phyloP scores from a whole-genome alignment of 1,139 yeast species.

The Suhomyces yuchorum region DNA sequence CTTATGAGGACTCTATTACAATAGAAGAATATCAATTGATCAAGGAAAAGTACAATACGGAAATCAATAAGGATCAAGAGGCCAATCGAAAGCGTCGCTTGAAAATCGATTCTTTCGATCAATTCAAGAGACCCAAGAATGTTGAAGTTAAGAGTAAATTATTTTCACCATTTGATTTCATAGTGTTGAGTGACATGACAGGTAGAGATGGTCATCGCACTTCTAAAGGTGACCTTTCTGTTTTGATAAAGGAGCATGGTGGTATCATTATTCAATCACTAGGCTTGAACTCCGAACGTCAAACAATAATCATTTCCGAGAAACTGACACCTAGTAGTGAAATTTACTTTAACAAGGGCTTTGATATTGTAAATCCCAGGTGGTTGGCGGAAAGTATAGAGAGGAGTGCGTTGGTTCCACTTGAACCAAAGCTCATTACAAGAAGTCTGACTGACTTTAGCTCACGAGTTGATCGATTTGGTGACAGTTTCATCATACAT shows the following conservation, averaged over 20 bases:
- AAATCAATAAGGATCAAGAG: slow-evolving; percentile 31
- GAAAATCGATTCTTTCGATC: slow-evolving; percentile 16
- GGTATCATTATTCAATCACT: slow-evolving; percentile 39
- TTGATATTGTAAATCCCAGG: slow-evolving; percentile 62
- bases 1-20: slow-evolving; percentile 55
- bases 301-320: slow-evolving; percentile 22
- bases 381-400: slow-evolving; percentile 75
- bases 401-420: slow-evolving; percentile 42
- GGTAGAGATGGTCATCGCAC: slow-evolving; percentile 29
- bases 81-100: slow-evolving; percentile 26
- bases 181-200: slow-evolving; percentile 48
- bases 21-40: slow-evolving; percentile 52
- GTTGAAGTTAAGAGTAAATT: slow-evolving; percentile 22
- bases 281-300: slow-evolving; percentile 6
- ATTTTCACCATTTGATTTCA: slow-evolving; percentile 30
- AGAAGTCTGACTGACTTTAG: slow-evolving; percentile 18
- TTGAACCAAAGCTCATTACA: slow-evolving; percentile 64
- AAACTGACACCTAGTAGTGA: slow-evolving; percentile 25
- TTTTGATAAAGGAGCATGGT: slow-evolving; percentile 50
- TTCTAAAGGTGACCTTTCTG: slow-evolving; percentile 36
- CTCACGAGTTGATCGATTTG: slow-evolving; percentile 48
- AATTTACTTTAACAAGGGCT: slow-evolving; percentile 46
- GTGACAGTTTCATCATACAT: slow-evolving; percentile 53
- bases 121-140: slow-evolving; percentile 9
- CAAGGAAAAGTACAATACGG: slow-evolving; percentile 31